A percentile compares a stretch with the other conserved stretches of the same genome.
phyloP scores from a whole-genome alignment of 176 grass and related monocot genomes.

The Bothriochloa decipiens region DNA sequence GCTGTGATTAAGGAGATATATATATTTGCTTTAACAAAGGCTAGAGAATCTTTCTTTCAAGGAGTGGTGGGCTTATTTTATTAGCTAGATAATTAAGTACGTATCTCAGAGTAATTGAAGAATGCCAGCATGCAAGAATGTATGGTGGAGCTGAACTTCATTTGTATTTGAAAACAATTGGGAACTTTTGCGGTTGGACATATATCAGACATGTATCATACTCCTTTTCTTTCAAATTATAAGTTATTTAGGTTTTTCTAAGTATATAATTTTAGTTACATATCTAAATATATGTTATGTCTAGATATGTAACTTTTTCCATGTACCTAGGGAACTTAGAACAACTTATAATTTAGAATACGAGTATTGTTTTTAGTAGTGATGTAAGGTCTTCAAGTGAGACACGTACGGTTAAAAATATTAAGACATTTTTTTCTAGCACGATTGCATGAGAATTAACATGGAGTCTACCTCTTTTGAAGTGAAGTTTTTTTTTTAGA shows the following conservation, averaged over 20 bases:
- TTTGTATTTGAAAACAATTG: constrained; percentile 25
- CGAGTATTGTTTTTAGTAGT: not conserved
- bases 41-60: constrained; percentile 51
- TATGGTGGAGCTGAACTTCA: not conserved
- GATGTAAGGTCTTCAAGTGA: not conserved
- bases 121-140: constrained; percentile 17
- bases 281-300: not conserved
- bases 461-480: too few relatives aligned
- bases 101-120: not conserved
- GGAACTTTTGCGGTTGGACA: not conserved
- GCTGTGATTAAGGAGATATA: constrained; percentile 42
- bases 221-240: not conserved
- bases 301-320: not conserved
- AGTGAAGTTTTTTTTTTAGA: too few relatives aligned
- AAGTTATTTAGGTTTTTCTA: not conserved
- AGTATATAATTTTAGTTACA: not conserved
- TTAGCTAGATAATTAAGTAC: not conserved
- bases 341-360: not conserved
- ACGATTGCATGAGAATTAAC: not conserved
- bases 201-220: not conserved
- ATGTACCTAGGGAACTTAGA: not conserved
- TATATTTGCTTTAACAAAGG: constrained; percentile 31
- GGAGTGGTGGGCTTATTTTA: constrained; percentile 32
- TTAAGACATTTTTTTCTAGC: too few relatives aligned
- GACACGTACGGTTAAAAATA: not conserved